A percentile compares a stretch with the other conserved stretches of the same genome.
phyloP scores from a whole-genome alignment of 2,329 filamentous ascomycete species.

The Venturia aucupariae region DNA sequence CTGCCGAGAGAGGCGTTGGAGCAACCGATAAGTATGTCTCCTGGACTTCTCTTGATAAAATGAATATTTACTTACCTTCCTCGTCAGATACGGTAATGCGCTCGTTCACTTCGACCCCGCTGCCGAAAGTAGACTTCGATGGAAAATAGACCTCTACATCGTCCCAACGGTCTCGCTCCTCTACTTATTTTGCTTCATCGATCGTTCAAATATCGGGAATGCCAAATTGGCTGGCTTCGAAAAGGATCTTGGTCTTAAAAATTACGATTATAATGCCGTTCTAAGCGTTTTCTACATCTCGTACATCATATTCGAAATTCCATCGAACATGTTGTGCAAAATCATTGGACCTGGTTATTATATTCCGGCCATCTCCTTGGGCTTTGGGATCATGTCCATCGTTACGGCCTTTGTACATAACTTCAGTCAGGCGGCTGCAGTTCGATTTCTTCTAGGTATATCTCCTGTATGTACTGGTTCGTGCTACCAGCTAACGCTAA shows the following conservation, averaged over 20 bases:
- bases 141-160: constrained; percentile 57
- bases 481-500: not conserved
- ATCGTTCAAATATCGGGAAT: constrained; percentile 68
- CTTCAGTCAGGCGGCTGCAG: constrained; percentile 26
- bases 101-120: constrained; percentile 10
- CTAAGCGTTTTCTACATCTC: constrained; percentile 63
- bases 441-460: constrained; percentile 20
- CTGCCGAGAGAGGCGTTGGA: constrained; percentile 1
- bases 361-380: constrained; percentile 48
- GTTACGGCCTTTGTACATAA: constrained; percentile 59
- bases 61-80: not conserved
- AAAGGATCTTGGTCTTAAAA: constrained; percentile 47
- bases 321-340: constrained; percentile 60
- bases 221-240: constrained; percentile 57
- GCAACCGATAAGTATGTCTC: constrained; percentile 8
- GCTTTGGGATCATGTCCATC: constrained; percentile 54
- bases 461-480: not conserved
- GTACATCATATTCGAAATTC: constrained; percentile 66
- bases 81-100: constrained; percentile 10
- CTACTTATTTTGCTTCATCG: constrained; percentile 67
- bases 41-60: not conserved
- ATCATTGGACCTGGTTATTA: constrained; percentile 65
- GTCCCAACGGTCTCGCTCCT: constrained; percentile 57
- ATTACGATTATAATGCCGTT: constrained; percentile 60
- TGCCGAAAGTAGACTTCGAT: constrained; percentile 48